Conservation (phyloP, 768 basidiomycete genomes). For the Macrolepiota dolichaula region DNA sequence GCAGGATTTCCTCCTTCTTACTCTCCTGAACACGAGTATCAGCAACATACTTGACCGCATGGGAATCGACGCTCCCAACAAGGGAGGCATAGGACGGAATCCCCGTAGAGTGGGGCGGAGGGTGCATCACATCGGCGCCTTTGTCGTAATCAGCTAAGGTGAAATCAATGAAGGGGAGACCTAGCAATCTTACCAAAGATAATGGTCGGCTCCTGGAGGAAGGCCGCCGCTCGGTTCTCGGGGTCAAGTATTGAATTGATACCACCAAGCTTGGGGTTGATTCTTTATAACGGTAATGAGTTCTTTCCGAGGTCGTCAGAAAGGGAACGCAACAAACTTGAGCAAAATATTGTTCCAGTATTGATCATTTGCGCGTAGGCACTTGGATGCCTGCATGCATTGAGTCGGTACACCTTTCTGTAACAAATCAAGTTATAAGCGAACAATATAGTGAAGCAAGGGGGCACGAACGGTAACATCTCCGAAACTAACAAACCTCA, state of each 20-base stretch:
- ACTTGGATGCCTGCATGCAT: slow-evolving; percentile 67
- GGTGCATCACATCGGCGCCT: slow-evolving; percentile 85
- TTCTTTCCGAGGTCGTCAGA: background rate
- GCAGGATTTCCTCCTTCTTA: slow-evolving; percentile 74
- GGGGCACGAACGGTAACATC: slow-evolving; percentile 33
- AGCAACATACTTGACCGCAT: slow-evolving; percentile 68
- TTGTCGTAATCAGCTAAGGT: background rate
- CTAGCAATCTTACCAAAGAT: slow-evolving; percentile 10
- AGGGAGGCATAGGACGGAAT: slow-evolving; percentile 80
- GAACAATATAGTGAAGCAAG: background rate
- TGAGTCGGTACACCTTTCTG: slow-evolving; percentile 80
- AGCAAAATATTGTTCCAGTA: slow-evolving; percentile 81
- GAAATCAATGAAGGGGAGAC: background rate
- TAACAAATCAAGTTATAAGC: background rate
- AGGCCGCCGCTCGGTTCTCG: slow-evolving; percentile 42
- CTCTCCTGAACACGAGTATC: slow-evolving; percentile 66
- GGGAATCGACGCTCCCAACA: slow-evolving; percentile 76
- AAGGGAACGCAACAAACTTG: slow-evolving; percentile 47
- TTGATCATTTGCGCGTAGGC: slow-evolving; percentile 61
- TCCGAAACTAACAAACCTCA: slow-evolving; percentile 54
- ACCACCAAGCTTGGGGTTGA: slow-evolving; percentile 83
- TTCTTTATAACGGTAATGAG: slow-evolving; percentile 32
- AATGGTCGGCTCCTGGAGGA: slow-evolving; percentile 69
- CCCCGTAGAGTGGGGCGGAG: slow-evolving; percentile 74
- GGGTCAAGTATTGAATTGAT: slow-evolving; percentile 74